Conservation (phyloP, 169 alveolate species). For the Plasmodium sp. region DNA sequence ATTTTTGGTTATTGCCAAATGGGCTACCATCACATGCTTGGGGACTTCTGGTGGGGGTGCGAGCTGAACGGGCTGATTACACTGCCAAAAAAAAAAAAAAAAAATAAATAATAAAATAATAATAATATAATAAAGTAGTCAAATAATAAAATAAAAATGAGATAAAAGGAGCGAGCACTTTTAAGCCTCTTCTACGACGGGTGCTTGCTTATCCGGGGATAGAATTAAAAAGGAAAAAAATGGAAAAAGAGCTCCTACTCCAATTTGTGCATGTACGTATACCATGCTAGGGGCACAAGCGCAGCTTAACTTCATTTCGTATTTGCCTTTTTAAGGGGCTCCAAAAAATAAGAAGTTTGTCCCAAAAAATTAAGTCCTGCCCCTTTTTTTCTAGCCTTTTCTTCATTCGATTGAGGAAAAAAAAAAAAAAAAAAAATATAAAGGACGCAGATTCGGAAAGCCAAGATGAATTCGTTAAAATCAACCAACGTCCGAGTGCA, state of each 20-base stretch:
- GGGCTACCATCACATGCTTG: neutral
- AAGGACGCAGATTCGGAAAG: neutral
- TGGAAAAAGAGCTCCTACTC: neutral
- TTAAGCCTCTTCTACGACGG: neutral
- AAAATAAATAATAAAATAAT: neutral
- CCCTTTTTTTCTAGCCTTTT: neutral
- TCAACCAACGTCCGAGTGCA: constrained; percentile 41
- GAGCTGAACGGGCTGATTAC: neutral
- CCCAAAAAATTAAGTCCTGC: neutral
- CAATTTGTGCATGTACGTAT: neutral
- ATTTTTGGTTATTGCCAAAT: neutral
- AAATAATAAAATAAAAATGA: neutral
- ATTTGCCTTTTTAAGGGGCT: neutral
- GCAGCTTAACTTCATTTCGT: neutral
- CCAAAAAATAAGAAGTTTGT: neutral
- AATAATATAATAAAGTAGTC: neutral
- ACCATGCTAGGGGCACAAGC: neutral
- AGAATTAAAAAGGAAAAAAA: neutral
- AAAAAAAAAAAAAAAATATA: neutral
- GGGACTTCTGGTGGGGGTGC: neutral
- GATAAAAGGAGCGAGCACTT: neutral
- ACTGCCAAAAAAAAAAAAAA: neutral
- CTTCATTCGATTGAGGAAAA: neutral
- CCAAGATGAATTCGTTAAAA: constrained; percentile 6
- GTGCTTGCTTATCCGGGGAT: neutral